Conservation (phyloP, 1,284 basidiomycete genomes). For the Lentinula novae-zelandiae region DNA sequence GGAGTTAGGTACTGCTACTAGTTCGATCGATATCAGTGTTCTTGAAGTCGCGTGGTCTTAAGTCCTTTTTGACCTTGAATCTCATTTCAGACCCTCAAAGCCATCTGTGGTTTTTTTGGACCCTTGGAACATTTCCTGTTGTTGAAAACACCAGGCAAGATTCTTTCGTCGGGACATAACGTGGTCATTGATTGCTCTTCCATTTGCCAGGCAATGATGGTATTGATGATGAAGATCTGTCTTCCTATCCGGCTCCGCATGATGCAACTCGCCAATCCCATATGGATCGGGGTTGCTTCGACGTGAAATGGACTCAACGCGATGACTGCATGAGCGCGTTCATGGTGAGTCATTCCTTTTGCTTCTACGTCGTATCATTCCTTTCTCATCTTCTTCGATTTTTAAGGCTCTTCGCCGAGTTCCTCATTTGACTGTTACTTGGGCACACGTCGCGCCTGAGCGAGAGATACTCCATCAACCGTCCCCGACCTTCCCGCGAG, state of each 20-base stretch:
- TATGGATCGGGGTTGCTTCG: slow-evolving; percentile 65
- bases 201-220: neutral
- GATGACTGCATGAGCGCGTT: slow-evolving; percentile 70
- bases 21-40: slow-evolving; percentile 1
- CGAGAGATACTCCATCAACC: slow-evolving; percentile 20
- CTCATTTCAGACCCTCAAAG: slow-evolving; percentile 21
- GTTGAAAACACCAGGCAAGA: slow-evolving; percentile 11
- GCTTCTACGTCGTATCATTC: slow-evolving; percentile 3
- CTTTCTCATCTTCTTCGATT: slow-evolving; percentile 1
- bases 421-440: slow-evolving; percentile 70
- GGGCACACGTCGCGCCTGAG: slow-evolving; percentile 58
- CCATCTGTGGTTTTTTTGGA: slow-evolving; percentile 24
- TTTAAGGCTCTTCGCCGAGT: slow-evolving; percentile 61
- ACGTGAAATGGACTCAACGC: slow-evolving; percentile 72
- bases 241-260: slow-evolving; percentile 36
- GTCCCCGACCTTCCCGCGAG: slow-evolving; percentile 15
- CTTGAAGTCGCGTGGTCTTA: neutral
- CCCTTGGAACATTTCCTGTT: slow-evolving; percentile 23
- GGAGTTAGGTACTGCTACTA: neutral
- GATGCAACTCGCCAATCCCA: slow-evolving; percentile 43
- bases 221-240: neutral
- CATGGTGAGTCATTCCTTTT: slow-evolving; percentile 42
- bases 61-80: neutral
- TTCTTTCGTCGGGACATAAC: neutral
- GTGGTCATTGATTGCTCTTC: neutral